These are phyloP conservation scores for Phytophthora uliginosa DNA, from an alignment of 352 stramenopile species.

Conservation along the genomic window DNA sequence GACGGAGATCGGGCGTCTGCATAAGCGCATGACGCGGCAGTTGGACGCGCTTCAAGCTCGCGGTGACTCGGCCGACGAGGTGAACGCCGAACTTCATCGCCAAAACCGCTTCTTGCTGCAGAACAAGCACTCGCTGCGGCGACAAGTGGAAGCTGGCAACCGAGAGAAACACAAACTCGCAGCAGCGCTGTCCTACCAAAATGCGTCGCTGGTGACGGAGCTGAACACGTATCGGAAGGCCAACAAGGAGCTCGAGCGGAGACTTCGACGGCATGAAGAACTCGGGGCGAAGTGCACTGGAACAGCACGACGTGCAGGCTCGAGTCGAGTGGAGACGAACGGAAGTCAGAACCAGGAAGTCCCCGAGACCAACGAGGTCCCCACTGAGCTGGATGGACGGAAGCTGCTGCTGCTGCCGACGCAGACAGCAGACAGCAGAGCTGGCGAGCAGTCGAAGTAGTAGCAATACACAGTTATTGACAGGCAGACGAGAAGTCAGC, in stretches of 20 bases:
- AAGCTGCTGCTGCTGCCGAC: conserved; percentile 3
- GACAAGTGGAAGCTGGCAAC: conserved; percentile 66
- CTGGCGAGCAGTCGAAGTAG: conserved; percentile 3
- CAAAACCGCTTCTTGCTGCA: conserved; percentile 82
- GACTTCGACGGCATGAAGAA: conserved; percentile 36
- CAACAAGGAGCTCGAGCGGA: conserved; percentile 78
- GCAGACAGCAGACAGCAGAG: neutral
- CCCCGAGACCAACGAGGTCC: conserved; percentile 29
- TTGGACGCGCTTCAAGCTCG: conserved; percentile 60
- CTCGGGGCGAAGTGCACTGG: conserved; percentile 2
- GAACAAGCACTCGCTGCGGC: conserved; percentile 77
- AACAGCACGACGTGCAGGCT: conserved; percentile 12
- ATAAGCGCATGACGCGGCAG: conserved; percentile 70
- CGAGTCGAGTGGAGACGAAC: conserved; percentile 3
- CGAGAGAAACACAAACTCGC: conserved; percentile 82
- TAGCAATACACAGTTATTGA: conserved; percentile 19
- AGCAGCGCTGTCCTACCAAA: conserved; percentile 77
- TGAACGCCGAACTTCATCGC: conserved; percentile 76
- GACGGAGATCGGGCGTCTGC: conserved; percentile 68
- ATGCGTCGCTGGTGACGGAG: conserved; percentile 70
- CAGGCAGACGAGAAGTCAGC: conserved; percentile 28
- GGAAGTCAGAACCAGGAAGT: conserved; percentile 4
- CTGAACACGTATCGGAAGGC: conserved; percentile 66
- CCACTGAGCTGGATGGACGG: conserved; percentile 27
- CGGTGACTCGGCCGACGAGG: conserved; percentile 62